Conservation (phyloP, 495 filamentous ascomycete genomes). For the Melanomma pulvis-pyrius region DNA sequence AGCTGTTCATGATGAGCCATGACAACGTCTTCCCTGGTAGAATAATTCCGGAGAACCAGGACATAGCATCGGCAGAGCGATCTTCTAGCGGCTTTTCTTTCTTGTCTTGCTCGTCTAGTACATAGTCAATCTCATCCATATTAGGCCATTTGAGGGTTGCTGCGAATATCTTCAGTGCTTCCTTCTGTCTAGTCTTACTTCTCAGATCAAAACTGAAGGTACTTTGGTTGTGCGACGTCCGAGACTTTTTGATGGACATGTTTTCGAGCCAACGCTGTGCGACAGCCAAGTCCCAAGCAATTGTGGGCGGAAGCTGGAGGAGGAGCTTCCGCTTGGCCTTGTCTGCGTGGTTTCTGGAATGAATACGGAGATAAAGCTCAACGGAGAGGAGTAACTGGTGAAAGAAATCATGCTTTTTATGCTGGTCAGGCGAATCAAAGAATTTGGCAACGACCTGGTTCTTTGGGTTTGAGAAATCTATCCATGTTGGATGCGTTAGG, state of each 20-base stretch:
- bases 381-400: constrained; percentile 71
- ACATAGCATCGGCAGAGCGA: constrained; percentile 66
- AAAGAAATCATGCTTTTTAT: constrained; percentile 63
- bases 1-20: constrained; percentile 71
- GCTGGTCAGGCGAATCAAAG: constrained; percentile 55
- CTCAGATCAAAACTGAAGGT: constrained; percentile 56
- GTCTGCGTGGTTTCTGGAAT: constrained; percentile 55
- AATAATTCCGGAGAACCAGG: constrained; percentile 71
- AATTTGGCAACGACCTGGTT: constrained; percentile 69
- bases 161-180: constrained; percentile 65
- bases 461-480: constrained; percentile 64
- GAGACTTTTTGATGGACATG: constrained; percentile 58
- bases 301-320: constrained; percentile 62
- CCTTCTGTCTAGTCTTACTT: constrained; percentile 65
- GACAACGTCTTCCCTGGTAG: constrained; percentile 70
- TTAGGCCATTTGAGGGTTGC: constrained; percentile 75
- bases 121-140: constrained; percentile 60
- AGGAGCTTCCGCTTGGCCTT: constrained; percentile 60
- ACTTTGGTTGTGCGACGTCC: constrained; percentile 50
- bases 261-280: constrained; percentile 70
- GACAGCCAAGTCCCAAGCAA: constrained; percentile 69
- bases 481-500: constrained; percentile 64
- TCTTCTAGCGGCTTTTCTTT: constrained; percentile 58
- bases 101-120: constrained; percentile 59
- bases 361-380: constrained; percentile 66